Evolutionary conservation across 192 early-diverging fungal species (phyloP), one percentile per base, ranked within the genome.

Genomic region (Lobosporangium transversale): DNA sequence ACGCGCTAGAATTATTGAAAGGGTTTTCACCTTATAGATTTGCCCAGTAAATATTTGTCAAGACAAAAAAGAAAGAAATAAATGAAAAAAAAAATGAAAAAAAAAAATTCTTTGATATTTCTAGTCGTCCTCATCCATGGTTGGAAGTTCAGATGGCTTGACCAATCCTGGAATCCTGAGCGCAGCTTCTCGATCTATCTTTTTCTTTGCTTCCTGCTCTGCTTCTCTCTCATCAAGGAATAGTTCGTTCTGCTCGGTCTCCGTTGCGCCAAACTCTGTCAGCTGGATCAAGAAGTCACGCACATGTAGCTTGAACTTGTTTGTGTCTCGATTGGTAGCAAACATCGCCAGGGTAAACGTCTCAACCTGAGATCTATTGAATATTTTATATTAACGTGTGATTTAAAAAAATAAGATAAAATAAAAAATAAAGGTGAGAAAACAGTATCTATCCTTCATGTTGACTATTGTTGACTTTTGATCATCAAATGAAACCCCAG

Each of bases 231-330:
- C 96, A 59, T 95, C 94, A 65, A 95, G 81, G 78, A 87, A 98
- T 48, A 98, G 75, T 33, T 91, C 91, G 31, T 89, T 87, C 62
- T 94, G 92, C 57, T 92, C 94, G 10, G 44, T 63, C 2, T 71
- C 69, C 12, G 69, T 11, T 23, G 91, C 94, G 15, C 92, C 86
- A 85, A 97, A 98, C 84, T 99, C 96, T 84, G 95, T 90, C 57
- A 94, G 80, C 70, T 92, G 91, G 55, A 95, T 95, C 71, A 97
- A 83, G 80, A 97, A 99, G 82, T 99, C 97, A 80, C 97, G 91
- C 66, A 99, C 83, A 57, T 95, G 92, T 53, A 88, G 81, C 81
- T 95, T 96, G 87, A 99, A 99, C 76, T 88, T 89, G 50, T 88
- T 83, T 53, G 86, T 78, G 53, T 96, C 93, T 27, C 89, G 87